These are phyloP conservation scores for Hemileccinum impolitum DNA, from an alignment of 768 basidiomycete genomes.

Conservation along the genomic window DNA sequence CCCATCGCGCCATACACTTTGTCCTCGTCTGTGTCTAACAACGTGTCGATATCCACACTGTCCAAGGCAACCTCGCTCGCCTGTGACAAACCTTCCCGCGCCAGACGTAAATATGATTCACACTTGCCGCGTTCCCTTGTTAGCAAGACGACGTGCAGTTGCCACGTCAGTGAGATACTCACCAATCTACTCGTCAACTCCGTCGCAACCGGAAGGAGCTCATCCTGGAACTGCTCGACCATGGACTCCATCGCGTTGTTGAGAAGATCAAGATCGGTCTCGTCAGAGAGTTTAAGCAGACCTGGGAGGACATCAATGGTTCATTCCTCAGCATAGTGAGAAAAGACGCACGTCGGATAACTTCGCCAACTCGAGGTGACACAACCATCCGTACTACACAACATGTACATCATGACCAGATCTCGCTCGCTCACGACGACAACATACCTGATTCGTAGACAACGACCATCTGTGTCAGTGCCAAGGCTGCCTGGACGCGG, in stretches of 20 bases:
- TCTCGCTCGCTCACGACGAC: neutral
- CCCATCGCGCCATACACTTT: constrained; percentile 89
- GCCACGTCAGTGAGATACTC: constrained; percentile 23
- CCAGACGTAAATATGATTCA: constrained; percentile 78
- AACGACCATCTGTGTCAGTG: constrained; percentile 73
- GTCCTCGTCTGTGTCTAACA: constrained; percentile 69
- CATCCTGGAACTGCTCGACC: constrained; percentile 81
- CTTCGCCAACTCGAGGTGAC: constrained; percentile 76
- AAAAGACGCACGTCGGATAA: constrained; percentile 65
- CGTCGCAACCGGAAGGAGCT: constrained; percentile 81
- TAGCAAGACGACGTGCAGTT: neutral
- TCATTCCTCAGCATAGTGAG: neutral
- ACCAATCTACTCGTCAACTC: constrained; percentile 77
- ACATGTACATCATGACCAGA: neutral
- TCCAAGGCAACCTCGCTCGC: constrained; percentile 47
- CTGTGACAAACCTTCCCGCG: constrained; percentile 58
- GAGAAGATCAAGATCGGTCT: constrained; percentile 84
- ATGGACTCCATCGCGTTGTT: constrained; percentile 82
- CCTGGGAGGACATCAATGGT: constrained; percentile 39
- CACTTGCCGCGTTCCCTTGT: constrained; percentile 42
- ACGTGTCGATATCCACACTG: constrained; percentile 52
- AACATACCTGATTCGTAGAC: constrained; percentile 58
- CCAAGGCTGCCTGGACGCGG: constrained; percentile 77
- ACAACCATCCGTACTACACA: constrained; percentile 62
- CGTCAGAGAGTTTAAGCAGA: constrained; percentile 85